Conservation (phyloP, 306 rosid genomes). For the Prosopis cineraria region DNA sequence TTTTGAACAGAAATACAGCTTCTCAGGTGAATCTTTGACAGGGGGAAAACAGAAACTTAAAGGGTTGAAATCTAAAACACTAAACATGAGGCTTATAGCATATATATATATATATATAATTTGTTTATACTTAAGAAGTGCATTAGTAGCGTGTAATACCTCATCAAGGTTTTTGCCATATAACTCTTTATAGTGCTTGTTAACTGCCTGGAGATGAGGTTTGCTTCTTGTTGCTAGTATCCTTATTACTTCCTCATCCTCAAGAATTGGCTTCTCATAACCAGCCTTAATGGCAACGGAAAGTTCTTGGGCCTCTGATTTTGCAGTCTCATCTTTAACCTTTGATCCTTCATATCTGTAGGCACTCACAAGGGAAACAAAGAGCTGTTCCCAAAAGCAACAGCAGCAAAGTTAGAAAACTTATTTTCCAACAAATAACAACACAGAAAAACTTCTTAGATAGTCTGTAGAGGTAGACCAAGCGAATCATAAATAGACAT, state of each 20-base stretch:
- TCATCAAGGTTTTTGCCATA: conserved; percentile 65
- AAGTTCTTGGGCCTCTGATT: conserved; percentile 70
- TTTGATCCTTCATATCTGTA: conserved; percentile 88
- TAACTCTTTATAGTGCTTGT: conserved; percentile 67
- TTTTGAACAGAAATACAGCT: conserved; percentile 11
- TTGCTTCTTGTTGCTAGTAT: conserved; percentile 86
- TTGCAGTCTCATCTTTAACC: conserved; percentile 62
- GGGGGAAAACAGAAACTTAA: background rate
- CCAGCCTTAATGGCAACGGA: conserved; percentile 55
- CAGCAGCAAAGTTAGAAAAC: background rate
- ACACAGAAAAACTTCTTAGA: no score
- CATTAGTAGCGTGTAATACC: conserved; percentile 43
- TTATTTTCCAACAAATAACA: background rate
- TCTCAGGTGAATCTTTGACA: background rate
- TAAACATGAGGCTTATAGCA: background rate
- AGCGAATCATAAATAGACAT: background rate
- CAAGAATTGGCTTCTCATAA: conserved; percentile 46
- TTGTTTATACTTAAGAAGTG: background rate
- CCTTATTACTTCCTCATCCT: conserved; percentile 74
- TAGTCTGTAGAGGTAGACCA: no score
- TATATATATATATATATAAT: background rate
- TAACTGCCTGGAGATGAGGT: conserved; percentile 58
- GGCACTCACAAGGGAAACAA: conserved; percentile 87
- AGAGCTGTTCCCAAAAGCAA: conserved; percentile 55
- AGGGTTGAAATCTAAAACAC: background rate